phyloP scores from a whole-genome alignment of 257 asterid species.

The Rauvolfia tetraphylla region DNA sequence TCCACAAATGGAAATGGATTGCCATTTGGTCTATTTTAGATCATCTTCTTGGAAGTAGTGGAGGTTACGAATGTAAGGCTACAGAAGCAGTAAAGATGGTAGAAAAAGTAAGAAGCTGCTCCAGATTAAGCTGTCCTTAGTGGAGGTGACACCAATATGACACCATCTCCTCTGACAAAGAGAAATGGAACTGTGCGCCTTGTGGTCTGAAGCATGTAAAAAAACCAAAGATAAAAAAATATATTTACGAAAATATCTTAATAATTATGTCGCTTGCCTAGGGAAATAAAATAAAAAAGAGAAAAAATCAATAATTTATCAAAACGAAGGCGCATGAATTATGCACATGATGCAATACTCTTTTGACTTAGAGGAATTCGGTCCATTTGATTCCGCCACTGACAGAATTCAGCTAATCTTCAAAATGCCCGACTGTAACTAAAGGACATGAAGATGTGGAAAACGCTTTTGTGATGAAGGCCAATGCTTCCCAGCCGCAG shows the following conservation, averaged over 20 bases:
- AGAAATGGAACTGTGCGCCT: slow-evolving; percentile 75
- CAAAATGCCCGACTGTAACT: too few species aligned
- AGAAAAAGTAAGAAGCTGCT: slow-evolving; percentile 1
- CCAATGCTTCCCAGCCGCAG: too few species aligned
- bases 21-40: not conserved
- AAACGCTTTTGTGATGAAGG: not conserved
- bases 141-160: slow-evolving; percentile 94
- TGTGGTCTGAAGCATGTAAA: slow-evolving; percentile 53
- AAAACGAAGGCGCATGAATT: not conserved
- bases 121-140: slow-evolving; percentile 66
- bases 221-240: not conserved
- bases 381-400: not conserved
- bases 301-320: not conserved
- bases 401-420: not conserved
- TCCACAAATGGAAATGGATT: not conserved
- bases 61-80: not conserved
- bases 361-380: not conserved
- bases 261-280: not conserved
- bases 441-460: not conserved
- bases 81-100: not conserved
- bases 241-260: not conserved
- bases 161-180: slow-evolving; percentile 97
- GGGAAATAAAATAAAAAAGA: not conserved
- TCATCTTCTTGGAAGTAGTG: not conserved
- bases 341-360: not conserved